Evolutionary conservation across 345 rosid species (phyloP).

Genomic region (Pistacia integerrima): DNA sequence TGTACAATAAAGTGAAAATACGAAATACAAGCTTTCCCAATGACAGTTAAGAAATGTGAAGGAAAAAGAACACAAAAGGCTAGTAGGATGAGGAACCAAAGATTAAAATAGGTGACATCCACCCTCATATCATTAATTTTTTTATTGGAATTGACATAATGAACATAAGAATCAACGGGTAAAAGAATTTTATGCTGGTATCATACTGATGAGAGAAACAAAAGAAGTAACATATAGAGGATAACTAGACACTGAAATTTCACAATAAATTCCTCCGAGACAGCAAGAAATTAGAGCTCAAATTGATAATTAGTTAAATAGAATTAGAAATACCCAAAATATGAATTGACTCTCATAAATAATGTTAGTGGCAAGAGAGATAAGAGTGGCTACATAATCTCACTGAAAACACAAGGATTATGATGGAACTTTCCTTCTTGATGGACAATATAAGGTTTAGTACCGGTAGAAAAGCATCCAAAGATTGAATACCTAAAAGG

Average conservation of each 20-base stretch:
- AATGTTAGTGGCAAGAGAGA: not conserved
- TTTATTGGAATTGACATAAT: not conserved
- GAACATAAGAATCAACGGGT: not conserved
- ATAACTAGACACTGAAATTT: not conserved
- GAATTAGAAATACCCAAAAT: not conserved
- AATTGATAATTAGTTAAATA: not conserved
- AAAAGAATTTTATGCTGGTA: not conserved
- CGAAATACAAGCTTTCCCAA: not conserved
- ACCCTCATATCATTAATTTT: not conserved
- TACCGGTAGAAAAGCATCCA: not conserved
- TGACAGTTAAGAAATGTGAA: not conserved
- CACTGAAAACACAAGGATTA: not conserved
- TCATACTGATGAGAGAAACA: not conserved
- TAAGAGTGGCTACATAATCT: not conserved
- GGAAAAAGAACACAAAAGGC: not conserved
- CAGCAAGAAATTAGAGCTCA: not conserved
- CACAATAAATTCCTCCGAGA: not conserved
- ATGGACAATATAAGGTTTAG: not conserved
- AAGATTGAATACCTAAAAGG: not conserved
- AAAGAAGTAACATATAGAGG: not conserved
- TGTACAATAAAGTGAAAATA: not conserved
- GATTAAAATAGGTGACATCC: not conserved
- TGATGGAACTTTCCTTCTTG: slow-evolving; percentile 1
- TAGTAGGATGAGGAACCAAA: not conserved
- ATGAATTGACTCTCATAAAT: not conserved